These are phyloP conservation scores for Aspergillus ellipticus DNA, from an alignment of 495 filamentous ascomycete species.

Conservation along the genomic window DNA sequence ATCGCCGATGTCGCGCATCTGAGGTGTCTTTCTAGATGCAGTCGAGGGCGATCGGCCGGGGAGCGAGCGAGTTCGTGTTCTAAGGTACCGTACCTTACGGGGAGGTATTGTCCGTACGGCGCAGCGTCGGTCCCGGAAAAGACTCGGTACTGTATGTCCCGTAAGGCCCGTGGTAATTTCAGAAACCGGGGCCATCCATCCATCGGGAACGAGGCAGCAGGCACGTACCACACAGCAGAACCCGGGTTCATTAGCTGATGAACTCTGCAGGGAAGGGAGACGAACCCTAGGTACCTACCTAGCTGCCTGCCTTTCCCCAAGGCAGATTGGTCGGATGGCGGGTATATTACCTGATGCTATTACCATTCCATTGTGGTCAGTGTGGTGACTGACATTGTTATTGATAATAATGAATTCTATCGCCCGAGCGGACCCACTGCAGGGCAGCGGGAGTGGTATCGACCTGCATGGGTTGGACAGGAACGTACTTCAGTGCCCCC, in stretches of 20 bases:
- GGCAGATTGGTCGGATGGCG: not conserved
- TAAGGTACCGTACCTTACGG: not conserved
- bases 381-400: not conserved
- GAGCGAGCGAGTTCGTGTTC: not conserved
- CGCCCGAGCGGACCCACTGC: not conserved
- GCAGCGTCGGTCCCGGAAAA: not conserved
- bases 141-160: not conserved
- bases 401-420: not conserved
- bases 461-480: not conserved
- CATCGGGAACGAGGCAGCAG: not conserved
- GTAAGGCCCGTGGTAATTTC: not conserved
- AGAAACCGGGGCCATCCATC: not conserved
- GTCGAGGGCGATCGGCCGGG: not conserved
- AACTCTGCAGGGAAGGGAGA: not conserved
- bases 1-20: not conserved
- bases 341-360: not conserved
- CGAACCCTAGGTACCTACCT: not conserved
- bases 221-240: not conserved
- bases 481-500: too few relatives aligned
- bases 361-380: not conserved
- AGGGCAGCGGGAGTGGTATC: not conserved
- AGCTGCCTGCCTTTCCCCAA: too few relatives aligned
- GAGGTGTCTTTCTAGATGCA: not conserved
- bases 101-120: not conserved
- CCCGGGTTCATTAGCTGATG: not conserved